Evolutionary conservation across 345 rosid species (phyloP), one percentile per base, ranked within the genome.

Genomic region (Arabis hirsuta): DNA sequence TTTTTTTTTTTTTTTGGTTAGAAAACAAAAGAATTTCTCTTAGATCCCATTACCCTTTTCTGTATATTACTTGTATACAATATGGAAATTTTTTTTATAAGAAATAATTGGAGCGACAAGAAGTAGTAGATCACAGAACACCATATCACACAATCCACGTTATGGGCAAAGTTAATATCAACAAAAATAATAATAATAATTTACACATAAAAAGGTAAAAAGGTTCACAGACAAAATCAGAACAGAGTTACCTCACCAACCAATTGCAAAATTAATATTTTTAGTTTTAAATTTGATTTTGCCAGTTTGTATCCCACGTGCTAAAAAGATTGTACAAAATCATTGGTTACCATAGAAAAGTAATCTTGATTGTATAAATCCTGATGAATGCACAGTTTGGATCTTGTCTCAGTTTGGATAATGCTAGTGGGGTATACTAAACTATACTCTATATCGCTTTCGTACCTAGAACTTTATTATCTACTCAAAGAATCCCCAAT

Each of bases 311-410:
- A 36, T 10, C 2, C 61, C 76, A 69, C 76, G 71, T 76, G 72
- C 34, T 50, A 56, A 10, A 71, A 52, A 57, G 29, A 47, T 43
- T 10, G 44, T 26, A 13, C 24, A 76, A 70, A 36, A 70, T 71
- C 76, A 70, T 76, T 67, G 78, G 69, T 74, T 44, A n/a, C 69
- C 78, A 74, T 12, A 52, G 36, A 61, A 74, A 74, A 60, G 44
- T 53, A 60, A 74, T 74, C 43, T 0, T 74, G 32, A 47, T 3
- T 48, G 66, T 57, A n/a, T 41, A 41, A 57, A 57, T 65, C 53
- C 38, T 41, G n/a, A 22, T 58, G 55, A 50, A 58, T 74, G 72
- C 19, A 62, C 46, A 60, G 19, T 74, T 53, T 69, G 79, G 58
- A 61, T 75, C 65, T 55, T 62, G 52, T 76, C 74, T 62, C 51